Evolutionary conservation across 331 rosid species (phyloP).

Genomic region (Arachis monticola): DNA sequence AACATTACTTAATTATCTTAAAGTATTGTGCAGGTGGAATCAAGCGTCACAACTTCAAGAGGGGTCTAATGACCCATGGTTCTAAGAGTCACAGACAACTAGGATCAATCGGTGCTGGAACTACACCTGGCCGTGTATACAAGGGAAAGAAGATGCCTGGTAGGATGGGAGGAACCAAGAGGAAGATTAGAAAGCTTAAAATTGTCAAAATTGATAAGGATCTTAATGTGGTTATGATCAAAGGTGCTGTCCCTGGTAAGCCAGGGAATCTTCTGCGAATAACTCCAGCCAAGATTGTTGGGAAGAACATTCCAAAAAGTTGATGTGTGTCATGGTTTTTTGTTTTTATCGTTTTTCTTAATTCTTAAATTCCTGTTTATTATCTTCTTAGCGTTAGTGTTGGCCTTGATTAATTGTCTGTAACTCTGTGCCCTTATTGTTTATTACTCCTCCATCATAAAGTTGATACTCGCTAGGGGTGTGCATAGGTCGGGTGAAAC

Average conservation of each 20-base stretch:
- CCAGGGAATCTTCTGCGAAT: constrained; percentile 92
- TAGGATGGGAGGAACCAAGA: constrained; percentile 94
- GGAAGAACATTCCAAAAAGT: constrained; percentile 88
- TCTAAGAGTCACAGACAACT: constrained; percentile 93
- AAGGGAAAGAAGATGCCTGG: constrained; percentile 99
- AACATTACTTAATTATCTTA: neutral
- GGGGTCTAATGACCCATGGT: constrained; percentile 94
- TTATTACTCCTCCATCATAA: neutral
- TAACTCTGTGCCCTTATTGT: neutral
- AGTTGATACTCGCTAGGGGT: neutral
- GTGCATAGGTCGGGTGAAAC: no score
- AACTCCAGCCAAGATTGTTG: constrained; percentile 95
- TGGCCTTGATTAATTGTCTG: neutral
- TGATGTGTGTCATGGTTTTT: constrained; percentile 22
- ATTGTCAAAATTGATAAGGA: constrained; percentile 88
- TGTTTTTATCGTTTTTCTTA: neutral
- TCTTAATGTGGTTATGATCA: constrained; percentile 85
- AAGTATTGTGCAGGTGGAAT: constrained; percentile 70
- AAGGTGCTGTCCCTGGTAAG: constrained; percentile 96
- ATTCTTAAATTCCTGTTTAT: neutral
- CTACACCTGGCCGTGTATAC: constrained; percentile 90
- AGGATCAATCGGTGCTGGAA: constrained; percentile 97
- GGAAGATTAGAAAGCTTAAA: constrained; percentile 86
- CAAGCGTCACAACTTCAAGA: constrained; percentile 77
- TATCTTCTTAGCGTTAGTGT: neutral